Base-by-base conservation (phyloP, 2,329 filamentous ascomycete species). In the Epichloe bromicola region DNA sequence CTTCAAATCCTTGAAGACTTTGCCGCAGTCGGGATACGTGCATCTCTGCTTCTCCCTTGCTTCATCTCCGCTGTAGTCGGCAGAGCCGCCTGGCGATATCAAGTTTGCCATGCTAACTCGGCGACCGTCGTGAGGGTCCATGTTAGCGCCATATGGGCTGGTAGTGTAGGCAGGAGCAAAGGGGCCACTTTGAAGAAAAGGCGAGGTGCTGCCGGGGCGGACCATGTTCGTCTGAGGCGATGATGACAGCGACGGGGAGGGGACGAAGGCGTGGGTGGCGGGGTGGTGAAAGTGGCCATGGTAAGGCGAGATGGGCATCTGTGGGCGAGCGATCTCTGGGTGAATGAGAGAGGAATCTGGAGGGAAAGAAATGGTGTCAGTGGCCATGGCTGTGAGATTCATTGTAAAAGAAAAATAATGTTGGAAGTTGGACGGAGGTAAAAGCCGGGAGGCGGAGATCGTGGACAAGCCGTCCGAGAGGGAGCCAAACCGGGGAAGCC, bases 1-100 rank as follows among this genome's bases (percentile, higher is more conserved):
- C 69, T 91, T 91, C 56, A 95, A 72, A 62, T 95, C 89, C 70
- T 94, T 94, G 77, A 94, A 94, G 52, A 83, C 76, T 61, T 86
- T 83, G 56, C 88, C 88, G 61, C 89, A 95, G 52, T 91, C 88
- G 6, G 85, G 82, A 62, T 89, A 83, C 1, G 86, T 86, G 72
- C 88, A 95, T 55, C 86, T 76, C 59, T 78, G 76, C 69, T 79
- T 80, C 63, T 87, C 83, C 61, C 85, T 83, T 53, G 72, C 67
- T 61, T 85, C 82, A 51, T 80, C 72, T 52, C 75, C 77, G 63
- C 78, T 84, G 58, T 76, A 74, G 70, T 79, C 82, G 67, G 57
- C 78, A 70, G 59, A 78, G 47, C 74, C 67, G 48, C 74, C 68
- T 26, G 72, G 78, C 1, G 86, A 88, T 55, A 82, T 81, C 55